Evolutionary conservation across 495 filamentous ascomycete genomes (phyloP).

Genomic region (Aspergillus cristatus): DNA sequence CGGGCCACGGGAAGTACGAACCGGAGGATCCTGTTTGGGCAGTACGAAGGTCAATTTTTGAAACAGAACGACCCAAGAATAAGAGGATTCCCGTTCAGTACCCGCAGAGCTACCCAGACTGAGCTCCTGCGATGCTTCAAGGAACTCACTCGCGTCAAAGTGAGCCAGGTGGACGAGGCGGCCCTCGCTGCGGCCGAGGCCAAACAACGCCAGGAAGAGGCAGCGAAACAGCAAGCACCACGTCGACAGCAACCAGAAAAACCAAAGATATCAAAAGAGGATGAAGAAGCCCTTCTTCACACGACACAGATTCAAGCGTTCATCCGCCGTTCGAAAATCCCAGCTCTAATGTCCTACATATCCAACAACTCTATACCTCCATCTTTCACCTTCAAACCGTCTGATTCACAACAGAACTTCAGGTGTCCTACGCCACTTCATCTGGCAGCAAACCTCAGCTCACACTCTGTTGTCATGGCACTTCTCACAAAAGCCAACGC

Average conservation of each 20-base stretch:
- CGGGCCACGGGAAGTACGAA: slow-evolving; percentile 83
- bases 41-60: slow-evolving; percentile 81
- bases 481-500: slow-evolving; percentile 67
- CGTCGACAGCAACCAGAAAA: slow-evolving; percentile 43
- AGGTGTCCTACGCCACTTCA: slow-evolving; percentile 84
- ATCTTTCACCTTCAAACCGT: slow-evolving; percentile 65
- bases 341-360: slow-evolving; percentile 78
- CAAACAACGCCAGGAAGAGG: slow-evolving; percentile 20
- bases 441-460: slow-evolving; percentile 70
- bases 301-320: slow-evolving; percentile 80
- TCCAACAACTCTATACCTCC: slow-evolving; percentile 57
- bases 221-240: slow-evolving; percentile 25
- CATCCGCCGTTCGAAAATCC: slow-evolving; percentile 82
- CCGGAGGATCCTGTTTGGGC: slow-evolving; percentile 74
- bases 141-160: slow-evolving; percentile 83
- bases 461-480: slow-evolving; percentile 60
- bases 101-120: slow-evolving; percentile 83
- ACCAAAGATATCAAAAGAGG: slow-evolving; percentile 59
- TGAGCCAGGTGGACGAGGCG: slow-evolving; percentile 60
- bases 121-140: slow-evolving; percentile 91
- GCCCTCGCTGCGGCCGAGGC: slow-evolving; percentile 41
- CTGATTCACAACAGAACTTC: slow-evolving; percentile 57
- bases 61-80: slow-evolving; percentile 74
- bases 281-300: slow-evolving; percentile 69
- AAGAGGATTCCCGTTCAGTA: slow-evolving; percentile 88